Conservation (phyloP, 306 rosid genomes). For the Quercus berberidifolia region DNA sequence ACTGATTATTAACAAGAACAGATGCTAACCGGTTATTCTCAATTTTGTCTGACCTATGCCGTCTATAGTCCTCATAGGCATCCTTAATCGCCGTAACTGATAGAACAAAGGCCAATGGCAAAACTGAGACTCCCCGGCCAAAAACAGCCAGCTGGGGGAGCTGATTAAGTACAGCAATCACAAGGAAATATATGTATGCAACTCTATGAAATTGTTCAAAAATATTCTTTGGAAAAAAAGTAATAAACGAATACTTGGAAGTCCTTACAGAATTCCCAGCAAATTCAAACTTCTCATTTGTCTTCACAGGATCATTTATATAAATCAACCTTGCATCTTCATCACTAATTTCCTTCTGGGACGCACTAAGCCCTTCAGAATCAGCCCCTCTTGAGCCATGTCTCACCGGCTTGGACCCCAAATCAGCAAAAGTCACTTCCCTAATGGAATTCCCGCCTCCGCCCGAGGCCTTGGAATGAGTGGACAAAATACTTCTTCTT, state of each 20-base stretch:
- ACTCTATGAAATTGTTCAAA: conserved; percentile 97
- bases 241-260: conserved; percentile 59
- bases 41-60: conserved; percentile 74
- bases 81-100: conserved; percentile 89
- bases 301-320: conserved; percentile 55
- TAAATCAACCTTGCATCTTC: conserved; percentile 76
- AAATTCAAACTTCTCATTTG: conserved; percentile 66
- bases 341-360: conserved; percentile 83
- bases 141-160: conserved; percentile 94
- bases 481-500: conserved; percentile 44
- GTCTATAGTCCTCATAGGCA: conserved; percentile 84
- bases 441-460: conserved; percentile 35
- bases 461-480: conserved; percentile 39
- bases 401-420: conserved; percentile 58
- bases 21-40: conserved; percentile 83
- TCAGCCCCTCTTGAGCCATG: conserved; percentile 71
- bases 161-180: conserved; percentile 87
- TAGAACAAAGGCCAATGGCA: conserved; percentile 81
- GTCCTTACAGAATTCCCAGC: conserved; percentile 69
- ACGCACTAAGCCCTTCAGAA: conserved; percentile 55
- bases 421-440: conserved; percentile 53
- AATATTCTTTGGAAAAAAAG: conserved; percentile 82
- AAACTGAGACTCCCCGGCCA: conserved; percentile 72
- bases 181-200: conserved; percentile 85
- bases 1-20: conserved; percentile 55